phyloP scores from a whole-genome alignment of 257 asterid species.

The Agastache rugosa region DNA sequence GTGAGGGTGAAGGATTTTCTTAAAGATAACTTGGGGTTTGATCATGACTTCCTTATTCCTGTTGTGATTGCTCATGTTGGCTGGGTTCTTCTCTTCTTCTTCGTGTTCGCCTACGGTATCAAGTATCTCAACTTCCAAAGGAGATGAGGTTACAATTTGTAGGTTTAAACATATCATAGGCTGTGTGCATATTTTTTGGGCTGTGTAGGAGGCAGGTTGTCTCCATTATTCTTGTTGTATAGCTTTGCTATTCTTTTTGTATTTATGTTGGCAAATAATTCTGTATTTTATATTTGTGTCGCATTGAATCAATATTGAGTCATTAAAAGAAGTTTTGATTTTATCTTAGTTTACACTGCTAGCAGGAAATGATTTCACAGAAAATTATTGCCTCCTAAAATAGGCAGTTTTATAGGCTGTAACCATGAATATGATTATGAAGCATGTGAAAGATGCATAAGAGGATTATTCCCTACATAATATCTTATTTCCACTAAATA shows the following conservation, averaged over 20 bases:
- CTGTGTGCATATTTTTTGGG: not conserved
- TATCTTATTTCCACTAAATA: no score
- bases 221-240: slow-evolving; percentile 11
- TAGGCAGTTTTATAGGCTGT: not conserved
- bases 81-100: slow-evolving; percentile 73
- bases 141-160: slow-evolving; percentile 29
- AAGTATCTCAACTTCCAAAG: slow-evolving; percentile 74
- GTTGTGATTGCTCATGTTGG: slow-evolving; percentile 69
- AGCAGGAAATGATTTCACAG: slow-evolving; percentile 7
- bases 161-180: not conserved
- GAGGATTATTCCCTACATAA: no score
- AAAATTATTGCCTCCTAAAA: not conserved
- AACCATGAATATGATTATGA: no score
- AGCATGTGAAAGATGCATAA: no score
- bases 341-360: not conserved
- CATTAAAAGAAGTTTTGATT: not conserved
- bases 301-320: not conserved
- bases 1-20: slow-evolving; percentile 48
- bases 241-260: slow-evolving; percentile 16
- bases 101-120: slow-evolving; percentile 72
- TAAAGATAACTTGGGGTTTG: slow-evolving; percentile 57
- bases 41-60: slow-evolving; percentile 63
- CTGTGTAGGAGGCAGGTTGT: slow-evolving; percentile 8
- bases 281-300: slow-evolving; percentile 4
- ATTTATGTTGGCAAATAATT: not conserved